Evolutionary conservation across 495 filamentous ascomycete genomes (phyloP), one percentile per base, ranked within the genome.

Genomic region (Podospora pseudopauciseta): DNA sequence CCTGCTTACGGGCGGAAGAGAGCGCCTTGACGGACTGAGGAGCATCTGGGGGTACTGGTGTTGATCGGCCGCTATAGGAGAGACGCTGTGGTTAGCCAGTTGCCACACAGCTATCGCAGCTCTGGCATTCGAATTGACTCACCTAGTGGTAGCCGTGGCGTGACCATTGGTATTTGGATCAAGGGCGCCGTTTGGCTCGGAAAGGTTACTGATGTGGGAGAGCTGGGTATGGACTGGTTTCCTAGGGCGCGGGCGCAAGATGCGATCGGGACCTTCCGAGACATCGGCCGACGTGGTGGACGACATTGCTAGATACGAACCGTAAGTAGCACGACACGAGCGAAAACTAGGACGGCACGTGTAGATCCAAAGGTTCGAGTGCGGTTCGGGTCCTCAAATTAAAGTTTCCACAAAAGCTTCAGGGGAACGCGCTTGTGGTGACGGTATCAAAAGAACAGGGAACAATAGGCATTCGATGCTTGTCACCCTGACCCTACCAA

Each of bases 1-100:
- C 88, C 71, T 97, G 91, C 77, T 92, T 92, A 69, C 92, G 87
- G 18, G 90, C 93, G 19, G 88, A 88, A 53, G 92, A 95, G 70
- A 96, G 90, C 39, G 92, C 93, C 68, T 92, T 87, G 34, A 88
- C 88, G 2, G 94, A 97, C 3, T 93, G 95, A 19, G 92, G 95
- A 16, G 95, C 95, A 86, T 97, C 93, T 74, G 88, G 84, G 60
- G 96, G 89, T 53, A 97, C 78, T 13, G 94, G 94, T 34, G 95
- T 97, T n/a, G 92, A 92, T 63, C 86, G 87, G 70, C 93, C 93
- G 80, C 94, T 97, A 69, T 39, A 55, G 55, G 49, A 63, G 11
- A 55, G 9, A 44, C 34, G 30, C 5, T n/a, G 15, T 0, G 64
- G 64, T 66, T 19, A 28, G 32, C 65, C 5, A 62, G 18, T 39